Evolutionary conservation across 306 rosid species (phyloP).

Genomic region (Mimosa pudica): DNA sequence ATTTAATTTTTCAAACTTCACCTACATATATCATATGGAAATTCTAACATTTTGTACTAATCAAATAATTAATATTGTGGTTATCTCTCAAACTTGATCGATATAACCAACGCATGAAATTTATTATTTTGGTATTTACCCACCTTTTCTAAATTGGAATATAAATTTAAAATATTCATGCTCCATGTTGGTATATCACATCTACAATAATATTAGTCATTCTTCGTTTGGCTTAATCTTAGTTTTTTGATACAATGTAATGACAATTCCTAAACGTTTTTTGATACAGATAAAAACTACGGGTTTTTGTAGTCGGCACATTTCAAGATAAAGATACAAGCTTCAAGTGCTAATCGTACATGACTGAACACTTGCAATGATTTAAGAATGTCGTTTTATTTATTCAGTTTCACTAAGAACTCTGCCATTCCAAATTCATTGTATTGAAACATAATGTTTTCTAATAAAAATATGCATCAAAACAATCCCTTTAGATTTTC

Average conservation of each 20-base stretch:
- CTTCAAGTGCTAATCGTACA: background rate
- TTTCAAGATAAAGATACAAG: background rate
- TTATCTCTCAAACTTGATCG: background rate
- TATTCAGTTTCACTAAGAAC: background rate
- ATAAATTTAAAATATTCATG: background rate
- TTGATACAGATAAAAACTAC: background rate
- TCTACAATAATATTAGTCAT: background rate
- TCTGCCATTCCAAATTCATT: background rate
- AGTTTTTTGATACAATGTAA: background rate
- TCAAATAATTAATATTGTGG: background rate
- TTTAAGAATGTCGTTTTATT: background rate
- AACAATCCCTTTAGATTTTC: background rate
- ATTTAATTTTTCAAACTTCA: background rate
- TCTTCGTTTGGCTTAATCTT: background rate
- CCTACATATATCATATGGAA: background rate
- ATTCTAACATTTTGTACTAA: background rate
- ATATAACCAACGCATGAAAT: no score
- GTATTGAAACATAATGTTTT: background rate
- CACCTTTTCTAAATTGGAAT: background rate
- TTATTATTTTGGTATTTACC: background rate
- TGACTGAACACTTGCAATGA: background rate
- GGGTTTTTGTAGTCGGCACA: background rate
- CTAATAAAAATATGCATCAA: background rate
- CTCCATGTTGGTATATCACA: background rate
- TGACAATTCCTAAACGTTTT: background rate